Conservation (phyloP, 306 rosid genomes). For the Styphnolobium japonicum region DNA sequence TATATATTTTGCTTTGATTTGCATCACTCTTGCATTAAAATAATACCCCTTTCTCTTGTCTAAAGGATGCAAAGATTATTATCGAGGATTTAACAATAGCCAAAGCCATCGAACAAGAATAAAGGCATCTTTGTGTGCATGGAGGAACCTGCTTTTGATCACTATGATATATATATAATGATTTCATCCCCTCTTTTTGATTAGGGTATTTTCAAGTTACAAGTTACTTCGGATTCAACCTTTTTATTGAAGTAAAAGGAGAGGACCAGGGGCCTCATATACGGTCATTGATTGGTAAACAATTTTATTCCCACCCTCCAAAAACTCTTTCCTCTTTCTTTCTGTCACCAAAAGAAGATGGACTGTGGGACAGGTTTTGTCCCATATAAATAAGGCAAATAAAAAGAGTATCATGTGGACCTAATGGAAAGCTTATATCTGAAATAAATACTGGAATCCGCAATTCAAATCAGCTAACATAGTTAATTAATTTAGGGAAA, state of each 20-base stretch:
- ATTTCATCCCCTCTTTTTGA: too few relatives aligned
- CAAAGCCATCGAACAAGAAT: conserved; percentile 29
- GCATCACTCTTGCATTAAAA: conserved; percentile 32
- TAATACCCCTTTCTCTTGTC: conserved; percentile 37
- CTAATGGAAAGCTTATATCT: background rate
- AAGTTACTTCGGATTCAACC: conserved; percentile 6
- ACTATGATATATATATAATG: background rate
- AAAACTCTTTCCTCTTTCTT: background rate
- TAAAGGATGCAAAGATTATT: conserved; percentile 22
- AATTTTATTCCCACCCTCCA: background rate
- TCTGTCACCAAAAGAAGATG: background rate
- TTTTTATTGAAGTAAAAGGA: background rate
- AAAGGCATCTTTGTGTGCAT: conserved; percentile 36
- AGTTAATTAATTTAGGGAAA: too few relatives aligned
- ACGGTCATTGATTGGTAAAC: background rate
- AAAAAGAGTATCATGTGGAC: background rate
- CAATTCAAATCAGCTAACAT: too few relatives aligned
- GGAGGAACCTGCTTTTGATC: conserved; percentile 28
- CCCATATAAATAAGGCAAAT: background rate
- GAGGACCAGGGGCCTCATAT: background rate
- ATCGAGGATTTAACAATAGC: conserved; percentile 25
- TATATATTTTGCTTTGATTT: conserved; percentile 32
- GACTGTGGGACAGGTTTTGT: background rate
- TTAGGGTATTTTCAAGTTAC: background rate
- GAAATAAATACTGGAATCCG: background rate